Conservation (phyloP, 805 yeast genomes). For the Wickerhamiella brachini region DNA sequence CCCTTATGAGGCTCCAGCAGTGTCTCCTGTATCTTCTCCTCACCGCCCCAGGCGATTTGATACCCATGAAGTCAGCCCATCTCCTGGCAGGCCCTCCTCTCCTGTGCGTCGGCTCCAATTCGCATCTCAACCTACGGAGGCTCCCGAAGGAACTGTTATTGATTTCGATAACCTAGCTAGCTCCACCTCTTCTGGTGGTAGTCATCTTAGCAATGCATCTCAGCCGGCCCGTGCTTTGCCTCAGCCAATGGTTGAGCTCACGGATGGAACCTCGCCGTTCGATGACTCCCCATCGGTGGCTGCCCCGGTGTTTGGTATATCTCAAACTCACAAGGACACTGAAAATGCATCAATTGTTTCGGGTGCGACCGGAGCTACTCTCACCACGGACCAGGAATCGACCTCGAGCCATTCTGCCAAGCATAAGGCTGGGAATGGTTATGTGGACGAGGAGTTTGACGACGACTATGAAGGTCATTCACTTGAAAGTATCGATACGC, state of each 20-base stretch:
- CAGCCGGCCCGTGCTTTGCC: neutral
- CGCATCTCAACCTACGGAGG: neutral
- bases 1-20: neutral
- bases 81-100: neutral
- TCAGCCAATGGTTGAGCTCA: neutral
- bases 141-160: neutral
- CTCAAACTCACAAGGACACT: neutral
- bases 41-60: neutral
- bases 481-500: neutral
- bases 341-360: neutral
- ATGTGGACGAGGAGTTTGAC: neutral
- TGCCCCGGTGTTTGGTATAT: neutral
- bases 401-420: neutral
- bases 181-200: neutral
- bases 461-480: neutral
- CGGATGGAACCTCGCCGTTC: neutral
- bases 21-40: neutral
- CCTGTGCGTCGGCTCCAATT: constrained; percentile 1
- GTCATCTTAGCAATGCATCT: neutral
- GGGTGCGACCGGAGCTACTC: neutral
- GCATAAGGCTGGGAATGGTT: neutral
- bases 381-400: neutral
- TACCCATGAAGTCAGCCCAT: neutral
- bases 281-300: neutral
- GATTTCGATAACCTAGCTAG: neutral